These are phyloP conservation scores for Cucurbita pepo DNA, from an alignment of 306 rosid genomes.

Conservation along the genomic window DNA sequence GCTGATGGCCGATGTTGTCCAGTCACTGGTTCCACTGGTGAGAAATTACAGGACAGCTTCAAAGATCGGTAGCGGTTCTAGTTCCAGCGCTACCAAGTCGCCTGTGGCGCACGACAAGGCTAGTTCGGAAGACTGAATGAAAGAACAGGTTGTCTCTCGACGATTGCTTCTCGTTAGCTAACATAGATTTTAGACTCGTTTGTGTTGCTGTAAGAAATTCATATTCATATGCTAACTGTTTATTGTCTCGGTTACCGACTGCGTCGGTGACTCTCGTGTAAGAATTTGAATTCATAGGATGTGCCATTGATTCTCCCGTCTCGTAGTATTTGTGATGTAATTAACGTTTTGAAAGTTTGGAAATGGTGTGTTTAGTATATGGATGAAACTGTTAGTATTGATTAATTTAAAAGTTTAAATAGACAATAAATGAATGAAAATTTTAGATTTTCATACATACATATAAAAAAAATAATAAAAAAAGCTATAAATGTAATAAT, in stretches of 20 bases:
- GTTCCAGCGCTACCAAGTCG: slow-evolving; percentile 37
- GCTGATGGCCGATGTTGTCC: slow-evolving; percentile 94
- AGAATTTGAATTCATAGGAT: not conserved
- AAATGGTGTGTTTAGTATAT: not conserved
- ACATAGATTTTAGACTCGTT: slow-evolving; percentile 12
- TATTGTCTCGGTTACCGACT: not conserved
- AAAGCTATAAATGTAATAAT: too few species aligned
- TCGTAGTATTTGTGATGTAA: not conserved
- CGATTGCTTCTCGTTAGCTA: slow-evolving; percentile 2
- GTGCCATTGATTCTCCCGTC: not conserved
- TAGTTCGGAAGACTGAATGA: slow-evolving; percentile 16
- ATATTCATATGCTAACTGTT: not conserved
- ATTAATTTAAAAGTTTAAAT: too few species aligned
- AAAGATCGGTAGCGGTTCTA: slow-evolving; percentile 40
- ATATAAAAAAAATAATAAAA: too few species aligned
- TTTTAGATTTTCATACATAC: too few species aligned
- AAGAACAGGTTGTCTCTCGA: not conserved
- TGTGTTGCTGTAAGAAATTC: not conserved
- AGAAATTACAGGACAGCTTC: slow-evolving; percentile 44
- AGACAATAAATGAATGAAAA: too few species aligned
- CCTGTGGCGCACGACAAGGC: slow-evolving; percentile 28
- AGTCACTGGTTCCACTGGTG: slow-evolving; percentile 73
- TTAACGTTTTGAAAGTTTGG: not conserved
- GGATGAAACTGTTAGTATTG: too few species aligned
- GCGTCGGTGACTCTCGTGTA: not conserved